Percentiles rank a stretch among this genome's conserved stretches.
phyloP scores from a whole-genome alignment of 2,329 filamentous ascomycete genomes.

The Neoscytalidium dimidiatum region DNA sequence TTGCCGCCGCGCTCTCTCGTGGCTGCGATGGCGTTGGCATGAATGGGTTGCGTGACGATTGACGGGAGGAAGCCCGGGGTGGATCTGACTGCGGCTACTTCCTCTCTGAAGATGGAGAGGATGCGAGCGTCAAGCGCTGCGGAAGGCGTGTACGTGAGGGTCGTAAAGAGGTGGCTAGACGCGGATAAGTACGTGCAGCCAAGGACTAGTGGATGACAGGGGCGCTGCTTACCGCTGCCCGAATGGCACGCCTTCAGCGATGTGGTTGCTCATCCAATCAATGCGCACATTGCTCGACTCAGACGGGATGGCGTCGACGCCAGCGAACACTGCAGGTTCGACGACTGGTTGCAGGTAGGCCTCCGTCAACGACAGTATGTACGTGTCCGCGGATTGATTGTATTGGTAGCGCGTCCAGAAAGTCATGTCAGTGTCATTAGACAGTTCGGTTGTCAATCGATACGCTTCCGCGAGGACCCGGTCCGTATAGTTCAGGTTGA shows the following conservation, averaged over 20 bases:
- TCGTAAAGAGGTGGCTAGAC: slow-evolving; percentile 28
- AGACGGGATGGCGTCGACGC: background rate
- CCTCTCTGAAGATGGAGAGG: slow-evolving; percentile 41
- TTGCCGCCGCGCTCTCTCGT: slow-evolving; percentile 19
- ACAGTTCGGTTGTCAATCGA: slow-evolving; percentile 25
- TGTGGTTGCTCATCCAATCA: background rate
- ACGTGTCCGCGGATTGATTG: slow-evolving; percentile 27
- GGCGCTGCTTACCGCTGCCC: slow-evolving; percentile 2
- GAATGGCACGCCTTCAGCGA: background rate
- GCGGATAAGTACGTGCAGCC: background rate
- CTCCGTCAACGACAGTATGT: slow-evolving; percentile 25
- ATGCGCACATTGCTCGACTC: background rate
- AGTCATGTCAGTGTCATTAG: slow-evolving; percentile 26
- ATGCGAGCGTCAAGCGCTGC: slow-evolving; percentile 27
- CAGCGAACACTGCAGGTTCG: background rate
- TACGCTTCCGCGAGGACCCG: slow-evolving; percentile 23
- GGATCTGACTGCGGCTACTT: slow-evolving; percentile 35
- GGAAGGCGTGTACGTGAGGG: slow-evolving; percentile 38
- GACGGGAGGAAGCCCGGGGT: slow-evolving; percentile 22
- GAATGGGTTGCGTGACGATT: slow-evolving; percentile 23
- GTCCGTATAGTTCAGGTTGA: slow-evolving; percentile 25
- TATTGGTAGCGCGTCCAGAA: slow-evolving; percentile 26
- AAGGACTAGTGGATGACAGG: no score
- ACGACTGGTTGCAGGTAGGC: background rate
- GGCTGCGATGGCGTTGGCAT: slow-evolving; percentile 11